A percentile compares a stretch with the other conserved stretches of the same genome.
Conservation (phyloP, 2,329 filamentous ascomycete species). For the Pochonia chlamydosporia region DNA sequence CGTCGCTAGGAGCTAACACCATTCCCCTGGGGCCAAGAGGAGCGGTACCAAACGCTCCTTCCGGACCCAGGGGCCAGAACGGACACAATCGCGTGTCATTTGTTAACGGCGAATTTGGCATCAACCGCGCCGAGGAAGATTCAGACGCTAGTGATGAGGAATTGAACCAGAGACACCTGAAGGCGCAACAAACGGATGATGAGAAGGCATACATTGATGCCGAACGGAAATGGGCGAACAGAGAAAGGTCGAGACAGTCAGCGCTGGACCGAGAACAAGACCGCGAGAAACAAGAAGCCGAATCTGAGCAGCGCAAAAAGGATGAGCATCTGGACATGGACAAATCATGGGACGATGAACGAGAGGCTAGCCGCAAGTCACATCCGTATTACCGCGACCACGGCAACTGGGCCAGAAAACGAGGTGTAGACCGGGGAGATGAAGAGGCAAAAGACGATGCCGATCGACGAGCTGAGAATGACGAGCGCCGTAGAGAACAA, state of each 20-base stretch:
- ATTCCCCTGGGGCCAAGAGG: slow-evolving; percentile 33
- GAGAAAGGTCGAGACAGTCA: slow-evolving; percentile 76
- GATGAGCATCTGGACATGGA: slow-evolving; percentile 60
- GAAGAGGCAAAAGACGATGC: slow-evolving; percentile 76
- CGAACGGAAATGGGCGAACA: slow-evolving; percentile 84
- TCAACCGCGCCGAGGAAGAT: slow-evolving; percentile 74
- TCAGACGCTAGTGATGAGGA: slow-evolving; percentile 85
- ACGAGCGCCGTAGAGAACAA: slow-evolving; percentile 63
- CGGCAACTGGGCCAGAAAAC: slow-evolving; percentile 77
- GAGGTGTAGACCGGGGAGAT: slow-evolving; percentile 63
- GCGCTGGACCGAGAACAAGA: slow-evolving; percentile 81
- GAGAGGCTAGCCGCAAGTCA: slow-evolving; percentile 65
- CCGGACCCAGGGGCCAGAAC: slow-evolving; percentile 59
- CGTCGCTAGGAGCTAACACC: slow-evolving; percentile 60
- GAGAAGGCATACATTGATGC: slow-evolving; percentile 80
- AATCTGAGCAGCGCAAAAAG: slow-evolving; percentile 59
- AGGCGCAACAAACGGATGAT: slow-evolving; percentile 67
- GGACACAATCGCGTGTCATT: slow-evolving; percentile 61
- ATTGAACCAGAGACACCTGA: slow-evolving; percentile 64
- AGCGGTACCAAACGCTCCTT: slow-evolving; percentile 64
- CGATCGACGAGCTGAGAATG: slow-evolving; percentile 72
- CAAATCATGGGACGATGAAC: slow-evolving; percentile 81
- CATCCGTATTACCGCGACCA: slow-evolving; percentile 86
- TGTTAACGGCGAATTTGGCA: slow-evolving; percentile 66
- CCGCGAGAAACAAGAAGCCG: slow-evolving; percentile 70